phyloP scores from a whole-genome alignment of 1,284 basidiomycete species.

The Malassezia furfur region DNA sequence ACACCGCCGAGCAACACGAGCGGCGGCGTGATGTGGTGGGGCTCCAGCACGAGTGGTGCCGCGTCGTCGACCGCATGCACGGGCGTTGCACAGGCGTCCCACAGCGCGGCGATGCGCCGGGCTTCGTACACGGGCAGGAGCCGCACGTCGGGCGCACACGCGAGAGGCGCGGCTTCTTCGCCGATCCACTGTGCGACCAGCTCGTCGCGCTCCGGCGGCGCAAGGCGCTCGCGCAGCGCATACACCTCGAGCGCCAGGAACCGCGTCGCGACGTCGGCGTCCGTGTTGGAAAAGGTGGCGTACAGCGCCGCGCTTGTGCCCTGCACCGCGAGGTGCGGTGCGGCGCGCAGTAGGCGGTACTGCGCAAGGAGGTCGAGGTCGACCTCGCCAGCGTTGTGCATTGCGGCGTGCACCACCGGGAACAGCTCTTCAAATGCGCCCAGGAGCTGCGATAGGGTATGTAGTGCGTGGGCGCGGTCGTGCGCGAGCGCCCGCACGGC shows the following conservation, averaged over 20 bases:
- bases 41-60: not conserved
- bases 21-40: not conserved
- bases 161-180: conserved; percentile 2
- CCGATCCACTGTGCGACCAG: conserved; percentile 23
- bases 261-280: conserved; percentile 11
- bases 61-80: not conserved
- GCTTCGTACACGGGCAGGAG: conserved; percentile 11
- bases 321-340: conserved; percentile 5
- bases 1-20: conserved; percentile 26
- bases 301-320: conserved; percentile 19
- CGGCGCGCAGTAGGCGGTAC: conserved; percentile 18
- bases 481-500: conserved; percentile 14
- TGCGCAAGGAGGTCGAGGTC: conserved; percentile 18
- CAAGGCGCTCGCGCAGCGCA: conserved; percentile 21
- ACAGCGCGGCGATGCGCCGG: conserved; percentile 6
- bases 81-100: not conserved
- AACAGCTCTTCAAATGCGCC: conserved; percentile 28
- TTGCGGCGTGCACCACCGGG: not conserved
- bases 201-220: conserved; percentile 20
- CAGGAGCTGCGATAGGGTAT: conserved; percentile 32
- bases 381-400: conserved; percentile 19
- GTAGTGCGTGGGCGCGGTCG: conserved; percentile 15
- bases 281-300: conserved; percentile 9
- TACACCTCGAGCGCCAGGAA: conserved; percentile 29
- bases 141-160: not conserved